phyloP scores from a whole-genome alignment of 768 basidiomycete species.

The Ramaria sp. region DNA sequence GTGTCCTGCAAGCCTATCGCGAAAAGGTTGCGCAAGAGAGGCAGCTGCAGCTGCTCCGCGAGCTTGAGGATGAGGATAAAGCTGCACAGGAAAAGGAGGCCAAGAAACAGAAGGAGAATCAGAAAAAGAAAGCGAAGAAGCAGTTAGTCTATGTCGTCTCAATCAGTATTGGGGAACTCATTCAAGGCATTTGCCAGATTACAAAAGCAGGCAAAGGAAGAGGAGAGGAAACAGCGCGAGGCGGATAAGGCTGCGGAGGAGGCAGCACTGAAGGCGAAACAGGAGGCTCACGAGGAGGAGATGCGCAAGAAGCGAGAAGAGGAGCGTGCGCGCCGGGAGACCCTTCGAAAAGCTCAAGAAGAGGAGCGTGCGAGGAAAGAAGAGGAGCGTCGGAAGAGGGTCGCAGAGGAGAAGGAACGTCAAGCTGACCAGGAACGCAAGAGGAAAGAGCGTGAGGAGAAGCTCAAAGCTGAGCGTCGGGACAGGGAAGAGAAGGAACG shows the following conservation, averaged over 20 bases:
- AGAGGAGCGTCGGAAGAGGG: conserved; percentile 69
- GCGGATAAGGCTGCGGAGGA: conserved; percentile 85
- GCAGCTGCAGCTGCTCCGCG: conserved; percentile 84
- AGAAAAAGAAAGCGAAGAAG: conserved; percentile 99
- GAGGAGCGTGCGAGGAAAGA: conserved; percentile 79
- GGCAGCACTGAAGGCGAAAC: conserved; percentile 64
- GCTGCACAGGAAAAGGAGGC: conserved; percentile 76
- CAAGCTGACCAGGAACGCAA: conserved; percentile 68
- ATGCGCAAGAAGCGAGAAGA: conserved; percentile 76
- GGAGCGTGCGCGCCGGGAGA: conserved; percentile 71
- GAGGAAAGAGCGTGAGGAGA: conserved; percentile 67
- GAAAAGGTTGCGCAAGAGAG: conserved; percentile 96
- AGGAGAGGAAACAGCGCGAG: conserved; percentile 73
- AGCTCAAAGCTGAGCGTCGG: conserved; percentile 35
- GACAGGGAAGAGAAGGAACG: conserved; percentile 56
- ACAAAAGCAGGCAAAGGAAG: conserved; percentile 89
- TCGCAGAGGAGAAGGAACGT: conserved; percentile 71
- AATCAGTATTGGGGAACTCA: not conserved
- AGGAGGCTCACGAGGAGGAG: conserved; percentile 71
- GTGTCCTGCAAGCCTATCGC: conserved; percentile 91
- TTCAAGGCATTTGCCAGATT: conserved; percentile 36
- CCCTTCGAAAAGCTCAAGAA: conserved; percentile 61
- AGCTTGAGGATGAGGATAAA: conserved; percentile 94
- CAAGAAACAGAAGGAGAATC: conserved; percentile 87
- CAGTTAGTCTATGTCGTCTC: conserved; percentile 37